Base-by-base conservation (phyloP, 2,329 filamentous ascomycete genomes). In the Colletotrichum gloeosporioides region DNA sequence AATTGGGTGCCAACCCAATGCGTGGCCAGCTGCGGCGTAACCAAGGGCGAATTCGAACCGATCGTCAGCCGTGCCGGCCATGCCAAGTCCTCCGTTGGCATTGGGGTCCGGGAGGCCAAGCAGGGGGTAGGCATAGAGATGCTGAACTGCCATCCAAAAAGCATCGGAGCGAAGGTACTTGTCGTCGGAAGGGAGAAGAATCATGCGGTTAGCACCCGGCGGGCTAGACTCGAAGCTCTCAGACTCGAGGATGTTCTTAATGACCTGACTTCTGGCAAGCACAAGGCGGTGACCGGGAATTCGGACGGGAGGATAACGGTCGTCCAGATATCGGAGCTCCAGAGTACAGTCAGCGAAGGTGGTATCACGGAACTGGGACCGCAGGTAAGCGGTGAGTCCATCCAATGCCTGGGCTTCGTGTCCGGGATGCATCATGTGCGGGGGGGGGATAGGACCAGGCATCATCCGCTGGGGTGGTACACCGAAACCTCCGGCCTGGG, bases 11-110 rank as follows among this genome's bases (percentile, higher is more conserved):
- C 93, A 89, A 55, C 87, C 86, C 18, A 95, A 85, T 53, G 91
- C 85, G 66, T 90, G 86, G 1, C 92, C 93, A 7, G 92, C 90
- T 31, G 92, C 92, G 62, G 92, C 89, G 80, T 94, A 94, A 29
- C 91, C 91, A 25, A 95, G 83, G n/a, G 89, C 89, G 77, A 91
- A 90, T 36, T 88, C 85, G 74, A 92, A 88, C 25, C 86, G 87
- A 9, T 89, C 88, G 27, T 80, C 79, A 61, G 83, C 78, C 66
- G 85, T 83, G 27, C 87, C 84, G 70, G 86, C 83, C 79, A 87
- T 80, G 0, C 82, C 81, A 34, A 86, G 79, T n/a, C 73, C 71
- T 15, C 71, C 76, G 3, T 84, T 81, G 27, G 84, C 81, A 29
- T 79, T 67, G 31, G 81, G 82, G 1, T 82, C 82, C 3, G 82